A percentile compares a stretch with the other conserved stretches of the same genome.
Conservation (phyloP, 208 protist genomes). For the Trypanosoma scelopori region DNA sequence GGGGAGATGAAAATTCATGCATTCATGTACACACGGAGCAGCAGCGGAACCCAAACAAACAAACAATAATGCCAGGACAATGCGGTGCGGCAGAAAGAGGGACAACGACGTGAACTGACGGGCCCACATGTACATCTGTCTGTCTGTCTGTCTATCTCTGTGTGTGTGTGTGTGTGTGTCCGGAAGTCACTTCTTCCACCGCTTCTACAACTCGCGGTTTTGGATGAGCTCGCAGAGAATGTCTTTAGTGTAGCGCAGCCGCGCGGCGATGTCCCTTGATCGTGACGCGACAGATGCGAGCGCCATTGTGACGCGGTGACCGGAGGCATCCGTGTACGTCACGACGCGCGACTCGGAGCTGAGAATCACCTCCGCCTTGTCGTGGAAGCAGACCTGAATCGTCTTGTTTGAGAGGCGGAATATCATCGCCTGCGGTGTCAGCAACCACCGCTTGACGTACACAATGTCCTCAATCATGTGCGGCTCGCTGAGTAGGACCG, state of each 20-base stretch:
- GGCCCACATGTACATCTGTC: not conserved
- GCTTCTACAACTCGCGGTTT: conserved; percentile 34
- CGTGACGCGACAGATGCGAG: conserved; percentile 22
- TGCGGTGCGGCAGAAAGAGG: no score
- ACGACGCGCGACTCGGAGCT: conserved; percentile 85
- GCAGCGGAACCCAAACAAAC: no score
- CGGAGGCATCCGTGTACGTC: conserved; percentile 72
- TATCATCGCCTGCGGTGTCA: conserved; percentile 91
- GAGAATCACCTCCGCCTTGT: conserved; percentile 93
- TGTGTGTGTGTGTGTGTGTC: no score
- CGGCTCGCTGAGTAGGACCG: conserved; percentile 44
- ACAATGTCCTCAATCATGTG: conserved; percentile 75
- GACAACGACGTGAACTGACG: no score
- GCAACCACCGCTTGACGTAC: conserved; percentile 96
- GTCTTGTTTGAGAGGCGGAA: conserved; percentile 95
- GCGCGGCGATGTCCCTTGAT: conserved; percentile 31
- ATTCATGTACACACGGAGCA: no score
- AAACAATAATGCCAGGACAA: no score
- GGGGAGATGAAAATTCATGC: no score
- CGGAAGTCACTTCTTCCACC: not conserved
- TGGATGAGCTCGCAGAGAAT: conserved; percentile 42
- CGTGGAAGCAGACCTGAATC: conserved; percentile 95
- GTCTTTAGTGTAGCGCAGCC: conserved; percentile 39
- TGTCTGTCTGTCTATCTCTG: not conserved
- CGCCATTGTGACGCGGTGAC: conserved; percentile 25